Percentiles rank a stretch among this genome's conserved stretches.
Conservation (phyloP, 2,329 filamentous ascomycete species). For the Teratosphaeria viscida region DNA sequence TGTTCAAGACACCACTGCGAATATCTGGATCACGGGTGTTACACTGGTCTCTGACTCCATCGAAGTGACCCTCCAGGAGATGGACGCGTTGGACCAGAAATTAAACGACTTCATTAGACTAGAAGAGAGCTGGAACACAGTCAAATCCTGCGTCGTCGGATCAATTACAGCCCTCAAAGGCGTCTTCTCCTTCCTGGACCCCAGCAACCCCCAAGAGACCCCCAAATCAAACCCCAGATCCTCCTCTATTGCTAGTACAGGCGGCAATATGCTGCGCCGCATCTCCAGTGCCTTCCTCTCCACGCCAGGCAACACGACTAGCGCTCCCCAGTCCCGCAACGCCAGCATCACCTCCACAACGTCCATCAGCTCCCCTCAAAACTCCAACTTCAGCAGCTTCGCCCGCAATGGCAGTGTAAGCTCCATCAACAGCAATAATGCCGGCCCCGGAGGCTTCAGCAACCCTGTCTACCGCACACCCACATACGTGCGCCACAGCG, state of each 20-base stretch:
- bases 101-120: conserved; percentile 37
- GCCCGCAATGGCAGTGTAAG: conserved; percentile 7
- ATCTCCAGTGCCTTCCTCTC: conserved; percentile 24
- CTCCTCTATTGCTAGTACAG: conserved; percentile 17
- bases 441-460: neutral
- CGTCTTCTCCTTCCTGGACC: conserved; percentile 36
- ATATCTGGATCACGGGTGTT: conserved; percentile 35
- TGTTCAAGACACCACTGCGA: conserved; percentile 32
- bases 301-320: neutral
- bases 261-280: conserved; percentile 21
- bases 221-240: conserved; percentile 10
- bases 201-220: conserved; percentile 7
- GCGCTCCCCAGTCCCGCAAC: conserved; percentile 6
- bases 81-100: conserved; percentile 30
- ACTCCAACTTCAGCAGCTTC: conserved; percentile 6
- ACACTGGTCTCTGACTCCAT: conserved; percentile 37
- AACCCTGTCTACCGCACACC: conserved; percentile 20
- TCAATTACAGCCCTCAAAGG: conserved; percentile 34
- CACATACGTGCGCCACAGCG: conserved; percentile 28
- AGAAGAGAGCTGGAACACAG: conserved; percentile 34
- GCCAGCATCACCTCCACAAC: conserved; percentile 15
- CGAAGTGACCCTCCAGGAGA: conserved; percentile 31
- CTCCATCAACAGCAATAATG: conserved; percentile 2
- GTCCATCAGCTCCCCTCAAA: neutral
- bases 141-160: conserved; percentile 32